These are phyloP conservation scores for Tritrichomonas musculus DNA, from an alignment of 208 protist species.

Conservation along the genomic window DNA sequence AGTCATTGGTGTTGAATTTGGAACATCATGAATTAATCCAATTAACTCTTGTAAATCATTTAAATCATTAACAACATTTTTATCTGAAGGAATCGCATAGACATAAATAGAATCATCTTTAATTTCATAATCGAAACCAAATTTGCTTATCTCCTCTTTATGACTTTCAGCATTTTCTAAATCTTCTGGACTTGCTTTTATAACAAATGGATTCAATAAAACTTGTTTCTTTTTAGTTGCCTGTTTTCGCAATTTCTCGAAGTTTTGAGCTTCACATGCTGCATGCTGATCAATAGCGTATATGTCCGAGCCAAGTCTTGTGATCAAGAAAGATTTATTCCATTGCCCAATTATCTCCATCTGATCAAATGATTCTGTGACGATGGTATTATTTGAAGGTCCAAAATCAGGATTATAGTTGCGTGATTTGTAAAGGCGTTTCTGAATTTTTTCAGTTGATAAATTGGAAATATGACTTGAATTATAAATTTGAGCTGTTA, in stretches of 20 bases:
- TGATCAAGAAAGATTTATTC: slow-evolving; percentile 26
- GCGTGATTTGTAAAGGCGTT: not conserved
- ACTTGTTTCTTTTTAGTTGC: not conserved
- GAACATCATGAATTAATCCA: not conserved
- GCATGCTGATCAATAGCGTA: slow-evolving; percentile 26
- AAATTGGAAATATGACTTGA: not conserved
- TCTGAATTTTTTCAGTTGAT: not conserved
- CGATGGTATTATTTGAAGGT: not conserved
- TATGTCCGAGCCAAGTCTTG: not conserved
- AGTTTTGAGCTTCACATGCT: not conserved
- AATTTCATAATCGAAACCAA: slow-evolving; percentile 25
- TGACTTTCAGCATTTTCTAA: not conserved
- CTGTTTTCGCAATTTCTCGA: not conserved
- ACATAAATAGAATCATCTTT: not conserved
- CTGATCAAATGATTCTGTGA: not conserved
- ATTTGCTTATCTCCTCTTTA: not conserved
- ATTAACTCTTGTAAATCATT: not conserved
- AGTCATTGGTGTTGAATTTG: not conserved
- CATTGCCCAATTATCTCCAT: slow-evolving; percentile 33
- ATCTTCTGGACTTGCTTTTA: not conserved
- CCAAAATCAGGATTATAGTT: not conserved
- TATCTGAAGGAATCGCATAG: not conserved
- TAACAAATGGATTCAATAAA: not conserved
- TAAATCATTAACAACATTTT: not conserved
- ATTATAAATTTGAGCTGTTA: not conserved